Evolutionary conservation across 2,329 filamentous ascomycete species (phyloP).

Genomic region (Neonectria hederae): DNA sequence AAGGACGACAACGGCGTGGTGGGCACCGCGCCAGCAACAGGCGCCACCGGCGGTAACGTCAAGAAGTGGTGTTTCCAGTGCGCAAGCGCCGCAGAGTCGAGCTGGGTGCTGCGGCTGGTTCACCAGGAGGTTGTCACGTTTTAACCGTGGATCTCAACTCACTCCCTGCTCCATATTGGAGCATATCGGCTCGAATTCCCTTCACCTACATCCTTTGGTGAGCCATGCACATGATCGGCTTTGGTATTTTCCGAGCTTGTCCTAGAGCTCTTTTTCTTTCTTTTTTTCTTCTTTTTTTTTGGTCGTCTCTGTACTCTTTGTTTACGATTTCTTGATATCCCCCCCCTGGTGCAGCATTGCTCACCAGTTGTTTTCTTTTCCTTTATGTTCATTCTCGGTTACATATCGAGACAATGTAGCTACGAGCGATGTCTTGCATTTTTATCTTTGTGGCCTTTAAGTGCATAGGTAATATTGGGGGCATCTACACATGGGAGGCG

Average conservation of each 20-base stretch:
- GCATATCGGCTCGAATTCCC: background rate
- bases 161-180: constrained; percentile 7
- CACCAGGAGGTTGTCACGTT: constrained; percentile 63
- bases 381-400: constrained; percentile 20
- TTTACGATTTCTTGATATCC: constrained; percentile 39
- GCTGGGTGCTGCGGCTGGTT: constrained; percentile 65
- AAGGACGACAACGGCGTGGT: constrained; percentile 68
- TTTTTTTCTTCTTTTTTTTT: too few relatives aligned
- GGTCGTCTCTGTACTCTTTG: constrained; percentile 14
- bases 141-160: constrained; percentile 28
- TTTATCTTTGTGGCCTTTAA: constrained; percentile 25
- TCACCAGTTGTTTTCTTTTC: constrained; percentile 22
- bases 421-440: constrained; percentile 35
- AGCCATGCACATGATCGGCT: constrained; percentile 12
- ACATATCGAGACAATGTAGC: constrained; percentile 8
- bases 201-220: constrained; percentile 7
- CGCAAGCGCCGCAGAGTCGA: constrained; percentile 60
- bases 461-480: constrained; percentile 22
- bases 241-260: background rate
- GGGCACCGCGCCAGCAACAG: constrained; percentile 61
- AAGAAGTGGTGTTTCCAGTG: constrained; percentile 74
- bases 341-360: constrained; percentile 22
- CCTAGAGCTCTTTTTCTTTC: background rate
- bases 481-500: constrained; percentile 41
- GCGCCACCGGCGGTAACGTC: constrained; percentile 63